A percentile compares a stretch with the other conserved stretches of the same genome.
These are phyloP conservation scores for Cephaloascus albidus DNA, from an alignment of 805 yeast genomes.

Conservation along the genomic window DNA sequence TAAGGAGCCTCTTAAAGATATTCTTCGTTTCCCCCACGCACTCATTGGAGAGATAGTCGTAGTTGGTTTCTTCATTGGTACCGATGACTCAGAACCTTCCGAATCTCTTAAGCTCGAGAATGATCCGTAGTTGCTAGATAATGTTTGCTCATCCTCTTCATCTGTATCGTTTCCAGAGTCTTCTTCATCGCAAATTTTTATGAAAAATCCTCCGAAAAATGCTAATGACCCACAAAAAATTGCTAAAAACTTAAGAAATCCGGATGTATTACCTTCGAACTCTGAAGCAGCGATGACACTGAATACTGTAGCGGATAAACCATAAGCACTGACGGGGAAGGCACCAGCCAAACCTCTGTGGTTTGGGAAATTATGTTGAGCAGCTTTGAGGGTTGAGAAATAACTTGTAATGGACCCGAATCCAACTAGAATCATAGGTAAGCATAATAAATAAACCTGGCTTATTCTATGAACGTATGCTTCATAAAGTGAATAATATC, in stretches of 20 bases:
- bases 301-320: conserved; percentile 60
- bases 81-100: background rate
- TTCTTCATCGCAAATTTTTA: conserved; percentile 25
- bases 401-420: conserved; percentile 59
- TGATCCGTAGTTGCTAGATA: background rate
- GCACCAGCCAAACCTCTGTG: conserved; percentile 67
- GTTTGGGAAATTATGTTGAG: conserved; percentile 58
- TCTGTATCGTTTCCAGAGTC: conserved; percentile 11
- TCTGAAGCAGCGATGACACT: conserved; percentile 45
- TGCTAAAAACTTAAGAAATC: conserved; percentile 46
- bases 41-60: background rate
- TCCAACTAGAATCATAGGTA: conserved; percentile 47
- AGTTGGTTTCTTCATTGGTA: background rate
- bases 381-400: conserved; percentile 45
- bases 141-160: conserved; percentile 2
- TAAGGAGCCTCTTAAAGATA: conserved; percentile 21
- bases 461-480: conserved; percentile 32
- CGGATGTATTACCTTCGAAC: conserved; percentile 43
- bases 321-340: conserved; percentile 59
- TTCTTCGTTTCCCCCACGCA: background rate
- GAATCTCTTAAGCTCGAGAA: background rate
- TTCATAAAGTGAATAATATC: conserved; percentile 41
- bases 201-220: conserved; percentile 35
- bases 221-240: conserved; percentile 38
- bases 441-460: conserved; percentile 30